These are phyloP conservation scores for Gastrodia elata DNA, from an alignment of 106 monocot species.

Conservation along the genomic window DNA sequence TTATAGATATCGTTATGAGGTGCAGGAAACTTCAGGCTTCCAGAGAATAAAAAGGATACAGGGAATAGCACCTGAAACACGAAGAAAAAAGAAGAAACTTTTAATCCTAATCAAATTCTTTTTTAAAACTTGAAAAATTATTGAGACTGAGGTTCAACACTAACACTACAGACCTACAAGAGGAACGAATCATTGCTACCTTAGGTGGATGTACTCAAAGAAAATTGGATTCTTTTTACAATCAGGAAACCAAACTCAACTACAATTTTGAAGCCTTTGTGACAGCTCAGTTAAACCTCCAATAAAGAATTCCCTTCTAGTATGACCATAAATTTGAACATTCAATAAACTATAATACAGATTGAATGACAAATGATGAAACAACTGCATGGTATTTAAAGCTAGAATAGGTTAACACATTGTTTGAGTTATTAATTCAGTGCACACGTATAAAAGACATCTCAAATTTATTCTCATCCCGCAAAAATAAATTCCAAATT, in stretches of 20 bases:
- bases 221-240: too few relatives aligned
- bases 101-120: background rate
- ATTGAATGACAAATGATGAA: background rate
- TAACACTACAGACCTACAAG: too few relatives aligned
- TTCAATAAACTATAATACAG: background rate
- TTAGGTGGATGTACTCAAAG: too few relatives aligned
- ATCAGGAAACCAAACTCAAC: too few relatives aligned
- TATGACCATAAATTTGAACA: too few relatives aligned
- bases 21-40: slow-evolving; percentile 70
- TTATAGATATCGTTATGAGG: slow-evolving; percentile 34
- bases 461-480: background rate
- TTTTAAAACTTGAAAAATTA: too few relatives aligned
- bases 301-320: too few relatives aligned
- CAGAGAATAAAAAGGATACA: slow-evolving; percentile 67
- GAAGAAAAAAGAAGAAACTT: slow-evolving; percentile 4
- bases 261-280: too few relatives aligned
- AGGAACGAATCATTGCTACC: too few relatives aligned
- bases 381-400: background rate
- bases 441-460: background rate
- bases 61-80: slow-evolving; percentile 69
- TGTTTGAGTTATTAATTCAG: background rate
- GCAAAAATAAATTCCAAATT: background rate
- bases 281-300: too few relatives aligned
- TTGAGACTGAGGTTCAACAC: too few relatives aligned
- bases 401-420: background rate